Evolutionary conservation across 2,329 filamentous ascomycete genomes (phyloP).

Genomic region (Drechmeria coniospora): DNA sequence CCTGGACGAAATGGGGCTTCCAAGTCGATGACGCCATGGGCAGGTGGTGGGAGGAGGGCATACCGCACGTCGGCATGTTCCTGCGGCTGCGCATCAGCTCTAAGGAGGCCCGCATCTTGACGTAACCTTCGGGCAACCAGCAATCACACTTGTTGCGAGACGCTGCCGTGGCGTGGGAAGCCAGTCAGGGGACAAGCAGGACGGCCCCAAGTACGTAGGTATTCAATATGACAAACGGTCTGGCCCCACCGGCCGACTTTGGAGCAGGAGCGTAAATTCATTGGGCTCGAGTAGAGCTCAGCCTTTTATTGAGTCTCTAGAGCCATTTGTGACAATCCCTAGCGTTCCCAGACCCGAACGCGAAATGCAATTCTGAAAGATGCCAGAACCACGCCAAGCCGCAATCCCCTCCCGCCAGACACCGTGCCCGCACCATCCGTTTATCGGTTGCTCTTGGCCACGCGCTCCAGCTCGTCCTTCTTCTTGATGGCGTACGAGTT

Average conservation of each 20-base stretch:
- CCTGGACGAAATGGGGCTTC: constrained; percentile 65
- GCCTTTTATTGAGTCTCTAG: constrained; percentile 28
- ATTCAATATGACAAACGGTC: no score
- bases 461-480: constrained; percentile 99
- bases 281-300: constrained; percentile 23
- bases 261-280: no score
- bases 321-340: constrained; percentile 26
- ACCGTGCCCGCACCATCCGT: constrained; percentile 25
- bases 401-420: constrained; percentile 22
- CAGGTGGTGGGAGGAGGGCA: constrained; percentile 69
- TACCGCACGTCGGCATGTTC: constrained; percentile 77
- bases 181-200: no score
- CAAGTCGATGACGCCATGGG: constrained; percentile 57
- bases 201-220: no score
- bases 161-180: no score
- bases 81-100: constrained; percentile 24
- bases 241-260: no score
- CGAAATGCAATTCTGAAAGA: constrained; percentile 32
- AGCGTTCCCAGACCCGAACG: constrained; percentile 31
- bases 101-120: constrained; percentile 12
- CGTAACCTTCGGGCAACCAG: no score
- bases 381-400: constrained; percentile 29
- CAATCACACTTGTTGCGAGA: no score
- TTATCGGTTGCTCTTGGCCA: constrained; percentile 99
- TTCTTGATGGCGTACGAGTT: constrained; percentile 99